These are phyloP conservation scores for Alternaria brassicae DNA, from an alignment of 2,329 filamentous ascomycete species.

Conservation along the genomic window DNA sequence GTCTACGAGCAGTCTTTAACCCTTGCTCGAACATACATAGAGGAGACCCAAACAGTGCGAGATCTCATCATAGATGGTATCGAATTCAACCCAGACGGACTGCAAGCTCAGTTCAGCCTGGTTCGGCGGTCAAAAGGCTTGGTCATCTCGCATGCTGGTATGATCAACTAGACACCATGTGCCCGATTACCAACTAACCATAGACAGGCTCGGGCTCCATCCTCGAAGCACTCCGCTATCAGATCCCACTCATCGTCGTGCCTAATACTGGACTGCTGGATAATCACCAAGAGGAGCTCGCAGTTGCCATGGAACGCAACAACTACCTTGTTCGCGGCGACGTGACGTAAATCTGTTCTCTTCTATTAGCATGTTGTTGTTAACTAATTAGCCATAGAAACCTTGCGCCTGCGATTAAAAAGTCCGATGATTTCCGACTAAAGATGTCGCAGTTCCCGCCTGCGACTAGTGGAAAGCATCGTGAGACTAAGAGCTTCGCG, in stretches of 20 bases:
- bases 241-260: conserved; percentile 83
- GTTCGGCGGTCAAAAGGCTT: conserved; percentile 68
- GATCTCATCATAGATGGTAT: conserved; percentile 64
- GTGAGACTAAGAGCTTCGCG: conserved; percentile 46
- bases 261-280: conserved; percentile 83
- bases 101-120: conserved; percentile 66
- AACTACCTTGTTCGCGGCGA: conserved; percentile 78
- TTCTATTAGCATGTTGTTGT: neutral
- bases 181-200: conserved; percentile 4
- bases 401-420: conserved; percentile 56
- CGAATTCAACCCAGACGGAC: conserved; percentile 67
- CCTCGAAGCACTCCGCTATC: conserved; percentile 77
- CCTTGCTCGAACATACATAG: conserved; percentile 24
- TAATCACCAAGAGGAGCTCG: conserved; percentile 91
- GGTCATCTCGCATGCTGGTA: conserved; percentile 90
- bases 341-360: conserved; percentile 62
- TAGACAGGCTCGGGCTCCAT: conserved; percentile 85
- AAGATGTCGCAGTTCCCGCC: conserved; percentile 47
- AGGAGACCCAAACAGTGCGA: conserved; percentile 12
- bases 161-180: conserved; percentile 23
- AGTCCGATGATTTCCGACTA: conserved; percentile 54
- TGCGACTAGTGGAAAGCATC: conserved; percentile 44
- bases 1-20: conserved; percentile 56
- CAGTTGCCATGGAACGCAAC: conserved; percentile 73
- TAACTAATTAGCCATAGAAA: conserved; percentile 46